Evolutionary conservation across 164 flowering plant species (phyloP).

Genomic region (Brasenia schreberi): DNA sequence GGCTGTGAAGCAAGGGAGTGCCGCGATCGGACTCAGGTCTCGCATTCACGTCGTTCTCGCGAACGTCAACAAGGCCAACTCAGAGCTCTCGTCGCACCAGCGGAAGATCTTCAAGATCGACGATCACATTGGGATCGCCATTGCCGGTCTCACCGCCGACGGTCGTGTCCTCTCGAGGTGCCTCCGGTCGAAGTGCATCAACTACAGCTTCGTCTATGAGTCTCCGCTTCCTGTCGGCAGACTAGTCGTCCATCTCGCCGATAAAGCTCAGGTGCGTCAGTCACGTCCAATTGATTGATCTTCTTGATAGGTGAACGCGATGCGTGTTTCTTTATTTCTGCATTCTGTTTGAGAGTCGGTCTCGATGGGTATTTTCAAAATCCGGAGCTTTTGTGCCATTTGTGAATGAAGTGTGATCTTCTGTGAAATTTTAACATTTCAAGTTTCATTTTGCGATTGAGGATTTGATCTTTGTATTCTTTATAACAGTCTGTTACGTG

Average conservation of each 20-base stretch:
- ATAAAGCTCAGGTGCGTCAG: constrained; percentile 90
- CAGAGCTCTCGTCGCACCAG: constrained; percentile 92
- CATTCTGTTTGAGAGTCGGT: background rate
- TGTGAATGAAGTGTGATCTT: background rate
- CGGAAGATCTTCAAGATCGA: constrained; percentile 95
- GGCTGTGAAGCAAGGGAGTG: constrained; percentile 97
- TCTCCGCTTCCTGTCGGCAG: constrained; percentile 85
- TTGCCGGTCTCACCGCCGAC: constrained; percentile 94
- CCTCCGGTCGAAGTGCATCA: constrained; percentile 79
- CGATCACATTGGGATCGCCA: constrained; percentile 91
- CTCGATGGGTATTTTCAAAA: background rate
- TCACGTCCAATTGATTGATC: constrained; percentile 12
- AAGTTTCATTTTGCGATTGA: background rate
- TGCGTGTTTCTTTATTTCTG: background rate
- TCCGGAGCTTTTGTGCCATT: background rate
- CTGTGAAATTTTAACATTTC: background rate
- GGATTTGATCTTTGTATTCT: background rate
- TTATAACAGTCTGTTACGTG: background rate
- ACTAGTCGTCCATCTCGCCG: constrained; percentile 89
- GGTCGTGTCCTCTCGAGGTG: constrained; percentile 83
- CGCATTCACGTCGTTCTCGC: constrained; percentile 77
- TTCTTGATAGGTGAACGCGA: background rate
- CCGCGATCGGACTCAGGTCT: constrained; percentile 95
- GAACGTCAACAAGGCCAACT: constrained; percentile 80
- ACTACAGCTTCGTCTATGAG: constrained; percentile 66